Conservation (phyloP, 2,329 filamentous ascomycete species). For the Fusarium lyarnte region DNA sequence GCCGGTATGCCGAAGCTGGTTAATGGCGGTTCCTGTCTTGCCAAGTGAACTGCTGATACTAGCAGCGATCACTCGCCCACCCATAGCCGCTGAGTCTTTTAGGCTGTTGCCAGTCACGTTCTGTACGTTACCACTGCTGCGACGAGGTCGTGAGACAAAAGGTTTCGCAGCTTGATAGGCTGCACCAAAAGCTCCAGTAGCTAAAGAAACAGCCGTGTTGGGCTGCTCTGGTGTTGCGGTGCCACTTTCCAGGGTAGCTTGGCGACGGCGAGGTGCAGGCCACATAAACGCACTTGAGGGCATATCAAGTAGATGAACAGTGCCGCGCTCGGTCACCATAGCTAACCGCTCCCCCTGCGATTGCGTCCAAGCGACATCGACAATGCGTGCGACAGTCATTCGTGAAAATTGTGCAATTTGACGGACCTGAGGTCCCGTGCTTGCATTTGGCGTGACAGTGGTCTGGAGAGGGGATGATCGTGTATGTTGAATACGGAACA, state of each 20-base stretch:
- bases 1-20: slow-evolving; percentile 76
- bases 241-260: slow-evolving; percentile 54
- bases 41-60: slow-evolving; percentile 79
- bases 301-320: slow-evolving; percentile 90
- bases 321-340: slow-evolving; percentile 93
- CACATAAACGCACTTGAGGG: slow-evolving; percentile 84
- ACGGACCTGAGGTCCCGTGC: slow-evolving; percentile 70
- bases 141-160: slow-evolving; percentile 64
- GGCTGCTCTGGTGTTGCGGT: slow-evolving; percentile 60
- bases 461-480: slow-evolving; percentile 69
- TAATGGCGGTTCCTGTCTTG: slow-evolving; percentile 75
- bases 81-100: slow-evolving; percentile 72
- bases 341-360: slow-evolving; percentile 85
- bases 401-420: slow-evolving; percentile 90
- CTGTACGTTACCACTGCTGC: slow-evolving; percentile 54
- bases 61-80: slow-evolving; percentile 76
- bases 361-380: slow-evolving; percentile 88
- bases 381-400: slow-evolving; percentile 89
- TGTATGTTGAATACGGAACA: slow-evolving; percentile 72
- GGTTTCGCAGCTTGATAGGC: slow-evolving; percentile 75
- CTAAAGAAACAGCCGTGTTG: slow-evolving; percentile 71
- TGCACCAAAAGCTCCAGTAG: slow-evolving; percentile 75
- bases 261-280: slow-evolving; percentile 75
- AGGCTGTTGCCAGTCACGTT: slow-evolving; percentile 55
- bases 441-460: slow-evolving; percentile 54